Conservation (phyloP, 306 rosid genomes). For the Purshia tridentata region DNA sequence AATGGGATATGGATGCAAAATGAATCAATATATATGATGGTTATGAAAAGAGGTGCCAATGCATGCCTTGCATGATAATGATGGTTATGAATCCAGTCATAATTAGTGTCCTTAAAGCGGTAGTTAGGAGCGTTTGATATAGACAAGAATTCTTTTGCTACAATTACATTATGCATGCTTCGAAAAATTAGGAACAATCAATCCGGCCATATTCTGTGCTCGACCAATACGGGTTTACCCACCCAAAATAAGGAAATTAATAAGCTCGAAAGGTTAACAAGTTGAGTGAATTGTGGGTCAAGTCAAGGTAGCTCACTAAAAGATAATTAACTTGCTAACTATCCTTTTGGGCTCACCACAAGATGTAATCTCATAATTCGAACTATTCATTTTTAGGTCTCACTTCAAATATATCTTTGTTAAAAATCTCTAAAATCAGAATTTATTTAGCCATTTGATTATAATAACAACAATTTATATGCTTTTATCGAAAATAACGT, state of each 20-base stretch:
- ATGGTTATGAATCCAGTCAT: background rate
- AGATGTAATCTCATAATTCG: no score
- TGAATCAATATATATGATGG: background rate
- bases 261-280: background rate
- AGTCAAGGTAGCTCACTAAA: background rate
- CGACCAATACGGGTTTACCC: background rate
- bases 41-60: background rate
- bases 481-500: no score
- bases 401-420: no score
- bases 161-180: background rate
- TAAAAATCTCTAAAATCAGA: no score
- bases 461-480: no score
- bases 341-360: no score
- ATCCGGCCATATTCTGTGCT: background rate
- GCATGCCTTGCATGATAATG: slow-evolving; percentile 10
- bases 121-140: background rate
- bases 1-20: background rate
- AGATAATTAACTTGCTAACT: background rate
- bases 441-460: no score
- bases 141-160: background rate
- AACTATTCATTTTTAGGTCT: no score
- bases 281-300: background rate
- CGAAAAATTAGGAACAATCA: background rate
- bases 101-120: slow-evolving; percentile 1
- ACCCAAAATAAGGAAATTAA: background rate